Percentiles rank a stretch among this genome's conserved stretches.
phyloP scores from a whole-genome alignment of 371 early-diverging fungal genomes.

The Rhizopus delemar region DNA sequence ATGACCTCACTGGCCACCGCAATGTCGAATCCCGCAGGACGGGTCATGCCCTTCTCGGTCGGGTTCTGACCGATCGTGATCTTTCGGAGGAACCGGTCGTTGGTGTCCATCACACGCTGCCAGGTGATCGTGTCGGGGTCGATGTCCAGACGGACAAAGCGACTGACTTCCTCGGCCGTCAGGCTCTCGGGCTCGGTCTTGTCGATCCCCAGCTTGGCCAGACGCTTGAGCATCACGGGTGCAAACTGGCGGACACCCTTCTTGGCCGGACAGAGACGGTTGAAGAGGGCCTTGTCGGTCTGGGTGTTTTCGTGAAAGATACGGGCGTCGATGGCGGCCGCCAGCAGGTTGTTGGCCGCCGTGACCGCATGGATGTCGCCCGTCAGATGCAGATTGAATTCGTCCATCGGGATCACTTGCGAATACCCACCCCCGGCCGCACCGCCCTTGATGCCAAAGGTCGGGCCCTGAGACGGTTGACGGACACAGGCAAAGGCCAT shows the following conservation, averaged over 20 bases:
- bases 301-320: slow-evolving; percentile 96
- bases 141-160: slow-evolving; percentile 90
- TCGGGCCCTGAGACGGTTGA: slow-evolving; percentile 97
- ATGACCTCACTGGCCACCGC: slow-evolving; percentile 97
- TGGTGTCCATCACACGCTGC: slow-evolving; percentile 94
- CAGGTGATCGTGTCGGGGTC: slow-evolving; percentile 91
- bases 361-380: slow-evolving; percentile 97
- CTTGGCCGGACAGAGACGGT: slow-evolving; percentile 85
- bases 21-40: slow-evolving; percentile 94
- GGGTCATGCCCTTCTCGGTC: slow-evolving; percentile 84
- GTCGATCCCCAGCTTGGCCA: slow-evolving; percentile 80
- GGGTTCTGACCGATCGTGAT: slow-evolving; percentile 86
- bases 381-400: slow-evolving; percentile 96
- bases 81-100: slow-evolving; percentile 91
- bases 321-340: slow-evolving; percentile 97
- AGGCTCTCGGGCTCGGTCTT: slow-evolving; percentile 79
- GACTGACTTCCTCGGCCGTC: slow-evolving; percentile 73
- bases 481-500: slow-evolving; percentile 93
- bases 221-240: slow-evolving; percentile 82
- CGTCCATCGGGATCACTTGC: slow-evolving; percentile 98
- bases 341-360: slow-evolving; percentile 94
- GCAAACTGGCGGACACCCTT: slow-evolving; percentile 83
- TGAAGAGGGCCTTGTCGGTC: slow-evolving; percentile 83
- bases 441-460: slow-evolving; percentile 98
- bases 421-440: slow-evolving; percentile 98